phyloP scores from a whole-genome alignment of 2,329 filamentous ascomycete genomes.

The Penicillium glabrum region DNA sequence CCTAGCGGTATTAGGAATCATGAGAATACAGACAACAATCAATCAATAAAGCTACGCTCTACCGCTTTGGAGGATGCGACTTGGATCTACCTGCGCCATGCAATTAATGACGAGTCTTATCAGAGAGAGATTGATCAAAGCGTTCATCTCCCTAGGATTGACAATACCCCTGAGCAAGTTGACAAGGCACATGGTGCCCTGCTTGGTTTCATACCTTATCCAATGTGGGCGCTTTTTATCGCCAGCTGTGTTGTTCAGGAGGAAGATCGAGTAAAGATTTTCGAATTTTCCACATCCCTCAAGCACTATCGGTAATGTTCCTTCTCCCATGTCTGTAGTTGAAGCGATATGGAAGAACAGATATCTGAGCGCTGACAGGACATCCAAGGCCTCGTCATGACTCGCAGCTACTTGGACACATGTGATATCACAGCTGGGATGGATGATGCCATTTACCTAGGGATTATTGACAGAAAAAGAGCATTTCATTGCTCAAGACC shows the following conservation, averaged over 20 bases:
- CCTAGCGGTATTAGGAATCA: too few relatives aligned
- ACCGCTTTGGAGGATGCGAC: not conserved
- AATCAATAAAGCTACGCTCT: not conserved
- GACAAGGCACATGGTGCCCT: not conserved
- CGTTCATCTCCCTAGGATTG: not conserved
- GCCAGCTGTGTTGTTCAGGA: not conserved
- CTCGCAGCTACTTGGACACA: too few relatives aligned
- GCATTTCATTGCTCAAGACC: too few relatives aligned
- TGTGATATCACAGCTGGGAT: too few relatives aligned
- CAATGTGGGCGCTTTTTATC: not conserved
- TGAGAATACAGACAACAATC: too few relatives aligned
- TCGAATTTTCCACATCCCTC: not conserved
- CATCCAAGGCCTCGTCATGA: too few relatives aligned
- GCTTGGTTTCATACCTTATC: not conserved
- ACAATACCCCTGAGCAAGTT: too few relatives aligned
- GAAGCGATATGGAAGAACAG: not conserved
- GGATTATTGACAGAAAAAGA: too few relatives aligned
- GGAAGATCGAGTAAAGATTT: not conserved
- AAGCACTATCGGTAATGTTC: not conserved
- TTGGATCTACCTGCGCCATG: not conserved
- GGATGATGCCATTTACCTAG: too few relatives aligned
- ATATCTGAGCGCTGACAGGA: too few relatives aligned
- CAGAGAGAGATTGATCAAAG: not conserved
- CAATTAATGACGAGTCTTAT: not conserved
- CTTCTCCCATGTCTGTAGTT: not conserved